phyloP scores from a whole-genome alignment of 495 filamentous ascomycete species.

The Aspergillus coremiiformis region DNA sequence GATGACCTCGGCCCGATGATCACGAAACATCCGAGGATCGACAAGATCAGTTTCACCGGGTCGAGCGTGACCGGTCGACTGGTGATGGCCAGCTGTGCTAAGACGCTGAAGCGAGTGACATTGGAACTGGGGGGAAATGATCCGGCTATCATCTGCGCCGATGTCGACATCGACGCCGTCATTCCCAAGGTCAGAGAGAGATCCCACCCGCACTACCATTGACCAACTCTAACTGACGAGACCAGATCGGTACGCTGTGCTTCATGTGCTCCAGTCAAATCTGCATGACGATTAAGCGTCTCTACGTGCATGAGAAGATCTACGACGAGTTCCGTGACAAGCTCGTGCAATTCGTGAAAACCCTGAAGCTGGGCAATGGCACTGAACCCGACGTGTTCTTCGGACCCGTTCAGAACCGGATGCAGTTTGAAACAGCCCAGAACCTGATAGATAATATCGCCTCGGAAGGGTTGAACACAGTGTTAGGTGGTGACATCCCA shows the following conservation, averaged over 20 bases:
- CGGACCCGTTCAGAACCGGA: slow-evolving; percentile 51
- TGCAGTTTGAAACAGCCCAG: slow-evolving; percentile 48
- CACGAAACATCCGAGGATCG: slow-evolving; percentile 51
- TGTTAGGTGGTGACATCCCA: slow-evolving; percentile 17
- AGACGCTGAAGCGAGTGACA: slow-evolving; percentile 55
- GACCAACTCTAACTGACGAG: not conserved
- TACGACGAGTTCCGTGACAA: slow-evolving; percentile 52
- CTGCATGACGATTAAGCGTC: slow-evolving; percentile 52
- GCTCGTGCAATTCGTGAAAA: slow-evolving; percentile 47
- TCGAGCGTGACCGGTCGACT: slow-evolving; percentile 56
- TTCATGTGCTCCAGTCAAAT: slow-evolving; percentile 48
- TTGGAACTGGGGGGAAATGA: slow-evolving; percentile 60
- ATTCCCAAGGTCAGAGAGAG: slow-evolving; percentile 39
- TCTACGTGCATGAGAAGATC: slow-evolving; percentile 60
- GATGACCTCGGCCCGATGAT: slow-evolving; percentile 56
- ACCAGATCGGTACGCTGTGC: slow-evolving; percentile 32
- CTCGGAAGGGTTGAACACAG: slow-evolving; percentile 34
- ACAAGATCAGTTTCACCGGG: slow-evolving; percentile 66
- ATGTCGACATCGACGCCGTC: slow-evolving; percentile 53
- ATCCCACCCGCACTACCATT: not conserved
- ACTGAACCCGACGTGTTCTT: slow-evolving; percentile 33
- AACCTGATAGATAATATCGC: slow-evolving; percentile 37
- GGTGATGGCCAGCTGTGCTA: slow-evolving; percentile 52
- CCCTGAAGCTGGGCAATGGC: slow-evolving; percentile 38
- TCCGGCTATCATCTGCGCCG: slow-evolving; percentile 51